Evolutionary conservation across 108 stramenopile species (phyloP).

Genomic region (Pseudonitzschia multistriata): DNA sequence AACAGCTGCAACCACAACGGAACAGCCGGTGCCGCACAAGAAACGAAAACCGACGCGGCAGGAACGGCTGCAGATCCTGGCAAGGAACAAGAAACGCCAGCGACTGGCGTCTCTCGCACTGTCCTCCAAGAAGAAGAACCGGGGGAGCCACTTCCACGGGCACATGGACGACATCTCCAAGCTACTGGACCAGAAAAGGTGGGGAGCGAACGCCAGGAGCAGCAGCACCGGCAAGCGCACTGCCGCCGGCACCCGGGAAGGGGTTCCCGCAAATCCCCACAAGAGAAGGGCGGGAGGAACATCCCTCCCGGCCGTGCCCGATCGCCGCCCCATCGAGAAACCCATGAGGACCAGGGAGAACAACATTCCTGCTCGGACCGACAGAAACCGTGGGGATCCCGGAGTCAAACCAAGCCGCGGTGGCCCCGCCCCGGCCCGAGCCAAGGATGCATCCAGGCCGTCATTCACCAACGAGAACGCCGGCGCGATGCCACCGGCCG

Average conservation of each 20-base stretch:
- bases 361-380: too few relatives aligned
- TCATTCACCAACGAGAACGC: too few relatives aligned
- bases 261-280: background rate
- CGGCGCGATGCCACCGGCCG: too few relatives aligned
- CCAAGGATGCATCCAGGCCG: too few relatives aligned
- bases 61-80: background rate
- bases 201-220: background rate
- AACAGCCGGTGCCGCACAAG: background rate
- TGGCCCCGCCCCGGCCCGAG: too few relatives aligned
- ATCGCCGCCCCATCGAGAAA: too few relatives aligned
- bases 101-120: background rate
- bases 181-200: background rate
- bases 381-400: too few relatives aligned
- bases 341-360: too few relatives aligned
- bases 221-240: background rate
- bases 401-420: too few relatives aligned
- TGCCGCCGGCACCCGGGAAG: background rate
- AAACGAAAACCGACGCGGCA: conserved; percentile 1
- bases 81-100: conserved; percentile 3
- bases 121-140: conserved; percentile 2
- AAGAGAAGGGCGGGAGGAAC: too few relatives aligned
- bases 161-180: conserved; percentile 11
- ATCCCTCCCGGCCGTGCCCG: too few relatives aligned
- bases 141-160: background rate
- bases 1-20: background rate